Evolutionary conservation across 306 rosid species (phyloP).

Genomic region (Trifolium fragiferum): DNA sequence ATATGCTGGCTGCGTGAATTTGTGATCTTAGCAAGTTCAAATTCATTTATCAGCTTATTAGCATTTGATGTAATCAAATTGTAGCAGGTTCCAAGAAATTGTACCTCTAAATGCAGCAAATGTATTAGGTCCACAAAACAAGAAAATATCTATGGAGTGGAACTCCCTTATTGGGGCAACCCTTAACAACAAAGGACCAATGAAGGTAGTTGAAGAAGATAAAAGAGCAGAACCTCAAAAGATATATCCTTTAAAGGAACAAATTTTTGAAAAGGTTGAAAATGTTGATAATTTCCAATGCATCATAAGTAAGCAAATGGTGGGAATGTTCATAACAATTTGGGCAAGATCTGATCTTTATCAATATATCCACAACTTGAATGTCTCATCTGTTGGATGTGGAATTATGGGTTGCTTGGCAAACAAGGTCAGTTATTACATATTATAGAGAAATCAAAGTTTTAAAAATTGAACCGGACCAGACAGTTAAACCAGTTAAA

Average conservation of each 20-base stretch:
- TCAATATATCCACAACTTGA: constrained; percentile 52
- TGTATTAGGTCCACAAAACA: constrained; percentile 64
- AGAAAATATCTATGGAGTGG: constrained; percentile 60
- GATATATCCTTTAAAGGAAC: constrained; percentile 52
- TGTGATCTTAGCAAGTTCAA: not conserved
- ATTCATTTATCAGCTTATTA: not conserved
- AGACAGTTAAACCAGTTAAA: not conserved
- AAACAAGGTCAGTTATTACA: constrained; percentile 64
- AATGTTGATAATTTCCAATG: constrained; percentile 56
- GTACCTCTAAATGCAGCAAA: constrained; percentile 82
- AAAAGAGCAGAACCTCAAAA: constrained; percentile 50
- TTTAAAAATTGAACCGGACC: not conserved
- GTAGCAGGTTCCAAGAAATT: constrained; percentile 82
- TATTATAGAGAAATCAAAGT: not conserved
- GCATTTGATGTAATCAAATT: constrained; percentile 3
- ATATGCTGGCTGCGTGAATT: not conserved
- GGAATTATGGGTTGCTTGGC: constrained; percentile 88
- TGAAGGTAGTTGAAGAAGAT: constrained; percentile 33
- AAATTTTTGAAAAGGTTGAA: constrained; percentile 27
- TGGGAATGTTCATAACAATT: constrained; percentile 74
- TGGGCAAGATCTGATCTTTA: constrained; percentile 68
- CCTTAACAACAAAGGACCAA: constrained; percentile 55
- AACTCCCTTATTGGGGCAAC: constrained; percentile 62
- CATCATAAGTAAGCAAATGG: constrained; percentile 81
- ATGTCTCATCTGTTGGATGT: constrained; percentile 74